These are phyloP conservation scores for Phanerochaete sordida DNA, from an alignment of 768 basidiomycete genomes.

Conservation along the genomic window DNA sequence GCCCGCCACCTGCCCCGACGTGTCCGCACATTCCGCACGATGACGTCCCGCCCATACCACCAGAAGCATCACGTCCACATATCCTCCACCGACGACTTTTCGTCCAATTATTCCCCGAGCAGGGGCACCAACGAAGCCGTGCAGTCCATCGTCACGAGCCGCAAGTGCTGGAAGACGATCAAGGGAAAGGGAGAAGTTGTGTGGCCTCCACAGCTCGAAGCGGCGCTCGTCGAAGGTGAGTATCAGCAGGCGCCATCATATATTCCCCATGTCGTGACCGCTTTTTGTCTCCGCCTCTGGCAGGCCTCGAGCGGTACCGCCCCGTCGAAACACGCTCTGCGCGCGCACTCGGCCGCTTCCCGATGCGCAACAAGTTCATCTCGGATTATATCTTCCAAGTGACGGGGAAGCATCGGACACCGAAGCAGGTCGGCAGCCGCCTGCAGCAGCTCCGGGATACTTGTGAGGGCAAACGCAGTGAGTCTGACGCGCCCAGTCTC, in stretches of 20 bases:
- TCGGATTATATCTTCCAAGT: conserved; percentile 64
- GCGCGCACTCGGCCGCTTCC: conserved; percentile 26
- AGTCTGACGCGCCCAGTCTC: conserved; percentile 29
- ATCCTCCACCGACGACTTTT: conserved; percentile 27
- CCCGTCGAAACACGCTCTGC: conserved; percentile 27
- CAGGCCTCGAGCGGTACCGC: conserved; percentile 27
- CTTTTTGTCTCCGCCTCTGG: neutral
- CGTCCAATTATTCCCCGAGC: conserved; percentile 22
- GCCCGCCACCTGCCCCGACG: neutral
- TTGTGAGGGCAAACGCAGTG: conserved; percentile 68
- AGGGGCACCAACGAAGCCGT: conserved; percentile 25
- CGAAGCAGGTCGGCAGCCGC: conserved; percentile 80
- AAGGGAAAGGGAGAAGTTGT: conserved; percentile 72
- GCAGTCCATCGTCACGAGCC: conserved; percentile 29
- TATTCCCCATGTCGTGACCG: neutral
- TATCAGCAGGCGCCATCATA: neutral
- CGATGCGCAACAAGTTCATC: conserved; percentile 31
- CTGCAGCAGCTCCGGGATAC: conserved; percentile 78
- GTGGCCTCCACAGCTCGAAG: conserved; percentile 81
- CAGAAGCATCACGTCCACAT: conserved; percentile 23
- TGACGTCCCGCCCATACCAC: conserved; percentile 16
- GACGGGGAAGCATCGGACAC: conserved; percentile 68
- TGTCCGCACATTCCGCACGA: neutral
- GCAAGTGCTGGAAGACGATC: conserved; percentile 64
- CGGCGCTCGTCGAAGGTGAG: conserved; percentile 71